phyloP scores from a whole-genome alignment of 2,329 filamentous ascomycete species.

The Mycosphaerella sp. region DNA sequence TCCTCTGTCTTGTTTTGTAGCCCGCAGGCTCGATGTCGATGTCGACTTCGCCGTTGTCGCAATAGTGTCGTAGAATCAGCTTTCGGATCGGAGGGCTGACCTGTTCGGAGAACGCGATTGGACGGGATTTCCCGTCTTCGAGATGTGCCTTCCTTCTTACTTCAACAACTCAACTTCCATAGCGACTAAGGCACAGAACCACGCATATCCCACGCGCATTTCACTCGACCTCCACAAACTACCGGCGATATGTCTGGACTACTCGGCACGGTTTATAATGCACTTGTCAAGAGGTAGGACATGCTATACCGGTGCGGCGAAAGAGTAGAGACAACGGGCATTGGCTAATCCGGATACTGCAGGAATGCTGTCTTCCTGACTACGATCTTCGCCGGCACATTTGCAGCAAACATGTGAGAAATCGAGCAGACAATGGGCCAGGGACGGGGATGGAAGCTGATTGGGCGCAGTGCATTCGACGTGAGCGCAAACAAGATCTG shows the following conservation, averaged over 20 bases:
- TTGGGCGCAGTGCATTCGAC: slow-evolving; percentile 66
- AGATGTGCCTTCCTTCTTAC: not conserved
- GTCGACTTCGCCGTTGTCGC: slow-evolving; percentile 27
- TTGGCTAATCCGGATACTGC: slow-evolving; percentile 57
- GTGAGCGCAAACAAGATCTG: slow-evolving; percentile 75
- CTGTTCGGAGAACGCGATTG: slow-evolving; percentile 5
- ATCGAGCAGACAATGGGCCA: slow-evolving; percentile 1
- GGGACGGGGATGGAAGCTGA: slow-evolving; percentile 14
- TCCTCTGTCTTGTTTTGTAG: not conserved
- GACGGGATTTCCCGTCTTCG: not conserved
- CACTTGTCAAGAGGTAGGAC: slow-evolving; percentile 29
- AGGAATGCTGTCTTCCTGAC: slow-evolving; percentile 84
- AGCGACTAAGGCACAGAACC: not conserved
- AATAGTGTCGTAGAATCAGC: not conserved
- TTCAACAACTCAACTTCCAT: not conserved
- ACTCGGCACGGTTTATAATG: slow-evolving; percentile 51
- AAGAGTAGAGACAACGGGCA: slow-evolving; percentile 1
- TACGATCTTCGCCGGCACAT: slow-evolving; percentile 78
- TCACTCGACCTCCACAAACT: not conserved
- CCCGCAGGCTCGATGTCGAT: not conserved
- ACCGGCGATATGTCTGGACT: slow-evolving; percentile 52
- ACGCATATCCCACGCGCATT: not conserved
- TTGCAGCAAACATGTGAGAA: slow-evolving; percentile 83
- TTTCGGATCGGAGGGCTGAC: slow-evolving; percentile 1
- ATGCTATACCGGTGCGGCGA: not conserved